These are phyloP conservation scores for Schwanniomyces sp. DNA, from an alignment of 805 yeast genomes.

Conservation along the genomic window DNA sequence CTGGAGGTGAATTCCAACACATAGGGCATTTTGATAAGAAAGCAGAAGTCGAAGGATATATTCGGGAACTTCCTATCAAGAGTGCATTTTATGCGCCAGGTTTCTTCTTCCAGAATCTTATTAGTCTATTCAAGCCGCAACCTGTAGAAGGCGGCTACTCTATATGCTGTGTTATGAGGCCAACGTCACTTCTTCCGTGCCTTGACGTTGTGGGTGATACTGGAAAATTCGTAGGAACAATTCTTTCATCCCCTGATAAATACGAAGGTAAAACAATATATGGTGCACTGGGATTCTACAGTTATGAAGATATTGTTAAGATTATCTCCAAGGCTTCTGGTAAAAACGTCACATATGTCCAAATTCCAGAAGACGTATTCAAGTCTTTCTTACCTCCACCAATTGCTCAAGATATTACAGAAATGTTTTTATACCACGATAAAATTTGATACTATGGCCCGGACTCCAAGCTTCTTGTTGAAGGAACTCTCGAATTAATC, in stretches of 20 bases:
- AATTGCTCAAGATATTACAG: not conserved
- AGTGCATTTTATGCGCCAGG: slow-evolving; percentile 6
- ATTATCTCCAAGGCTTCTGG: not conserved
- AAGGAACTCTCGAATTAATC: not conserved
- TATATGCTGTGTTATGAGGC: not conserved
- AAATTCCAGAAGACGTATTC: slow-evolving; percentile 2
- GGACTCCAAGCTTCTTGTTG: not conserved
- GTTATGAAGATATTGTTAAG: not conserved
- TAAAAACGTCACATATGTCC: slow-evolving; percentile 1
- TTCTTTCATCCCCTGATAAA: slow-evolving; percentile 4
- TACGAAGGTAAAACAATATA: slow-evolving; percentile 2
- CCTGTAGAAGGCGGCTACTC: slow-evolving; percentile 1
- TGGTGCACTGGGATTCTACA: not conserved
- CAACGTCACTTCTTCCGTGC: slow-evolving; percentile 1
- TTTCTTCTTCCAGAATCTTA: slow-evolving; percentile 5
- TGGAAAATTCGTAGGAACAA: slow-evolving; percentile 5
- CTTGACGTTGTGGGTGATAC: slow-evolving; percentile 4
- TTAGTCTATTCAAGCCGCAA: not conserved
- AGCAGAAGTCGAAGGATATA: slow-evolving; percentile 6
- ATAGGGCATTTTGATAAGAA: slow-evolving; percentile 3
- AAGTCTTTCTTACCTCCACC: not conserved
- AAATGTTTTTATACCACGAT: not conserved
- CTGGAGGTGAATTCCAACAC: slow-evolving; percentile 2
- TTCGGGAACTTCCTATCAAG: slow-evolving; percentile 5
- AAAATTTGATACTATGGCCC: not conserved